Conservation (phyloP, 179 eudicot species). For the Beta macrorhiza region DNA sequence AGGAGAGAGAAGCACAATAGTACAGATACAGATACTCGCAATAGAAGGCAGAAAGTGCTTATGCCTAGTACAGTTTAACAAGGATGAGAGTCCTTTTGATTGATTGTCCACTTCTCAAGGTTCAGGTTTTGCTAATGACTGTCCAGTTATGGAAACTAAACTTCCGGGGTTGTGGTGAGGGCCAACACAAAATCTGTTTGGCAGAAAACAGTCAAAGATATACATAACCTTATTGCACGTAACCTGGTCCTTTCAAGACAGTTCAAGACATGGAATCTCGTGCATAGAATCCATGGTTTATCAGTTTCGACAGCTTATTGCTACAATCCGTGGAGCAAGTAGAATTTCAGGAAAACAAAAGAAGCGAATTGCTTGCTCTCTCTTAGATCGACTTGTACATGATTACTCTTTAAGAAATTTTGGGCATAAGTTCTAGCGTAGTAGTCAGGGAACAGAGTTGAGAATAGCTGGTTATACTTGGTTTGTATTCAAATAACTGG, state of each 20-base stretch:
- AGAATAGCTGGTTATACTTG: conserved; percentile 16
- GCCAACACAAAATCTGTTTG: background rate
- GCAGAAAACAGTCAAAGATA: background rate
- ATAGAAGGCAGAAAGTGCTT: conserved; percentile 50
- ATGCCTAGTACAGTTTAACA: conserved; percentile 44
- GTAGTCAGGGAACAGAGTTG: conserved; percentile 11
- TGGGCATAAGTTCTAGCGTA: conserved; percentile 23
- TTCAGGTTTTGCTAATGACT: background rate
- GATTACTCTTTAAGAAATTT: conserved; percentile 17
- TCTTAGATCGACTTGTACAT: conserved; percentile 31
- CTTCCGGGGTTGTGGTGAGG: background rate
- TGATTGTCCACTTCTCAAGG: conserved; percentile 10
- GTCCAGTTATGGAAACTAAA: background rate
- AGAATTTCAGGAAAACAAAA: background rate
- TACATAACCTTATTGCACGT: background rate
- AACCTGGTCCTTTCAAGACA: conserved; percentile 9
- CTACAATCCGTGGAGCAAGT: conserved; percentile 7
- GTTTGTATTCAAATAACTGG: conserved; percentile 13
- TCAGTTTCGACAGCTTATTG: conserved; percentile 1
- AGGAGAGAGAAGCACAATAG: conserved; percentile 37
- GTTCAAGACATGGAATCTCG: conserved; percentile 15
- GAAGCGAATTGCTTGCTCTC: background rate
- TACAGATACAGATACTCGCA: conserved; percentile 28
- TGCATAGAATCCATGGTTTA: background rate
- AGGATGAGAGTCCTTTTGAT: conserved; percentile 1